Base-by-base conservation (phyloP, 768 basidiomycete genomes). In the Naganishia antarctica region DNA sequence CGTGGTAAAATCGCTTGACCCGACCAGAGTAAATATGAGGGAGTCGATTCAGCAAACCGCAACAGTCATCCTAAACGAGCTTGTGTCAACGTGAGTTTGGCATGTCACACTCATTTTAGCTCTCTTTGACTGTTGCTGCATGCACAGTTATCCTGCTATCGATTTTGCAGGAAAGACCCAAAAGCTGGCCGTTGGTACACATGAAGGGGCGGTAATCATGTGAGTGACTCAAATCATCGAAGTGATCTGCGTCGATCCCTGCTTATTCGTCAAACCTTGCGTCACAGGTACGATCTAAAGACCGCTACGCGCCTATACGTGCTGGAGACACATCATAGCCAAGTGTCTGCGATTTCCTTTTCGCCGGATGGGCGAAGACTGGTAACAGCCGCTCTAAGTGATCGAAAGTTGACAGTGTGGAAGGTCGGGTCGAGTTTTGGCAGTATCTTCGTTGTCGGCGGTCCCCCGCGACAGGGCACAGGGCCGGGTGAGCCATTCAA, bases 1-100 rank as follows among this genome's bases (percentile, higher is more conserved):
- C 0, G 91, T 98, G 0, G 92, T 98, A 18, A 93, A 92, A 74
- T 96, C 91, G 0, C 81, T 99, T 62, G 94, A 99, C 78, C 96
- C 96, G 16, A 93, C 90, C 59, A 74, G 86, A 81, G 45, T 89
- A 81, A 72, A 83, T 87, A 49, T 77, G 68, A 70, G 80, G 8
- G 92, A 97, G 26, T 89, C 90, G 0, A 87, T 97, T 1, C 78
- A 90, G 25, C 90, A 93, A 66, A 85, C 91, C 0, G 94, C 91
- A 0, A 97, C 94, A 0, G 91, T 96, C 70, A 96, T 98, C 31
- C 81, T 99, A 26, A 89, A 90, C 29, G 87, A 91, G 71, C 87
- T 98, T n/a, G 96, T 98, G 12, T 86, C 87, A 71, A 91, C 88
- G 89, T 97, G 69, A 70, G 85, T 74, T 12, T 32, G 16, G 11